Conservation (phyloP, 2,329 filamentous ascomycete genomes). For the Sphaerostilbella broomeana region DNA sequence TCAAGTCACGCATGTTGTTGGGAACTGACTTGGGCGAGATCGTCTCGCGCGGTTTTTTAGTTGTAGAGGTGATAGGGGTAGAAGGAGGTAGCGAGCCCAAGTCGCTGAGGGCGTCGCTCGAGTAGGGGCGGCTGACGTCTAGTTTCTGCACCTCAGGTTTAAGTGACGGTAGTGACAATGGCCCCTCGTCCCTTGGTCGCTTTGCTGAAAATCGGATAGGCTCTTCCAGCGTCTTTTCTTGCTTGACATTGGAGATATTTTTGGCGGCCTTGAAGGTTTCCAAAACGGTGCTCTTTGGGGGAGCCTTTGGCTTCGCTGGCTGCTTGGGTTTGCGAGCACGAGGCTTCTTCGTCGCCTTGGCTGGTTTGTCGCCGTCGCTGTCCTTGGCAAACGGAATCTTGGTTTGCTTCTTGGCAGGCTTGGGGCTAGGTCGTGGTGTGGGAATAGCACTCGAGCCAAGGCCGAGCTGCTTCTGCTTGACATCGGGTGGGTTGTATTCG, state of each 20-base stretch:
- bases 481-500: too few relatives aligned
- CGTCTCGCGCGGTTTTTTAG: constrained; percentile 23
- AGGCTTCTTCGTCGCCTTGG: constrained; percentile 26
- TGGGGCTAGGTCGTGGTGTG: constrained; percentile 53
- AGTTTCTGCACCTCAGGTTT: constrained; percentile 18
- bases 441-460: constrained; percentile 45
- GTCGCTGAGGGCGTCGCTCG: constrained; percentile 12
- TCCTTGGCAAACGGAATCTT: constrained; percentile 39
- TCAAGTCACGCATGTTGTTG: constrained; percentile 32
- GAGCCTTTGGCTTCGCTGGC: constrained; percentile 29
- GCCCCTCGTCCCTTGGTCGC: neutral
- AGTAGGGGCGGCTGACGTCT: neutral
- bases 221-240: constrained; percentile 17
- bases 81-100: constrained; percentile 17
- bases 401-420: constrained; percentile 45
- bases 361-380: constrained; percentile 14
- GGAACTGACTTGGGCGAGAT: constrained; percentile 40
- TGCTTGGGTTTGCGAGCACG: constrained; percentile 29
- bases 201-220: constrained; percentile 9
- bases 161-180: constrained; percentile 18
- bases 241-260: constrained; percentile 20
- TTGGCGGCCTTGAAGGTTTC: constrained; percentile 41
- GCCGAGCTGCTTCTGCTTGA: too few relatives aligned
- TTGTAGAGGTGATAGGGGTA: constrained; percentile 16
- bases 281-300: constrained; percentile 34